Evolutionary conservation across 2,329 filamentous ascomycete species (phyloP), one percentile per base, ranked within the genome.

Genomic region (Botrytis pseudocinerea): DNA sequence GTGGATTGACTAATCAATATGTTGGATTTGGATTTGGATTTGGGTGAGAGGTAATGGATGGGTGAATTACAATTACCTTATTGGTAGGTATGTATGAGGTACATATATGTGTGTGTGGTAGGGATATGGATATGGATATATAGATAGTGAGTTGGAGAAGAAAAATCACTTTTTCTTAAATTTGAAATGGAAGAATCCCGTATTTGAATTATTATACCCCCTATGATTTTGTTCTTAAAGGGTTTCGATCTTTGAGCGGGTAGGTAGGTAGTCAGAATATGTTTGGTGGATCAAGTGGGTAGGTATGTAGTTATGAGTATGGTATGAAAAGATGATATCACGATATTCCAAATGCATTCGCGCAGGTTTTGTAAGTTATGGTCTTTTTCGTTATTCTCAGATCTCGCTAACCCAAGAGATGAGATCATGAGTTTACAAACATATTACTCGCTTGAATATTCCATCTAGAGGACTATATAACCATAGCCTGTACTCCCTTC

Each of bases 401-500:
- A 22, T 66, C 22, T 38, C 22, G 14, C 42, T 46, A n/a, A n/a
- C 48, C 48, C 48, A n/a, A 5, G 32, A 51, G 22, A 28, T 25
- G 1, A 40, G 32, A 40, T 25, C n/a, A 22, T 40, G 32, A 66
- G 20, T 6, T 14, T 10, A 38, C 14, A 46, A 20, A n/a, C 2
- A 51, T 51, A 32, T 64, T 32, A 25, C 6, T 18, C 18, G 2
- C 16, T 40, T 10, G 2, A 4, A 7, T 9, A 22, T 7, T 12
- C 25, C 32, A 9, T 14, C 25, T n/a, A 6, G 4, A 20, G 10
- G n/a, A 12, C 25, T 70, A 71, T 71, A 66, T 65, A 57, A 65
- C n/a, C 14, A 65, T 22, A n/a, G 60, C 69, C n/a, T 71, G 48
- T 54, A 60, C 60, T 10, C 32, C 60, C 59, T 18, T 42, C 44